phyloP scores from a whole-genome alignment of 2,329 filamentous ascomycete genomes.

The Cladophialophora psammophila region DNA sequence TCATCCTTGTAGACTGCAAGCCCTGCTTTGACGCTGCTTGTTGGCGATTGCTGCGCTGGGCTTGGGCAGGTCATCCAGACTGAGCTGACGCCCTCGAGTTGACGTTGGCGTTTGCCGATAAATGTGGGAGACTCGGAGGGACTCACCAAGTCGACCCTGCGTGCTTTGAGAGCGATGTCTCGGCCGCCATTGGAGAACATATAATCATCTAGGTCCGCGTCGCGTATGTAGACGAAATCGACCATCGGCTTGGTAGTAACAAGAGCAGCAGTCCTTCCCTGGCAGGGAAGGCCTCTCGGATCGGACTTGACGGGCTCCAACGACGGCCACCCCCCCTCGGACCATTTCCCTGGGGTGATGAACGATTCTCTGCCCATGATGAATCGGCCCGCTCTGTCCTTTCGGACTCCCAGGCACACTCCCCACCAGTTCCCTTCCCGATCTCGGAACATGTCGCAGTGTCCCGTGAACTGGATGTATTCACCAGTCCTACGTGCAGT shows the following conservation, averaged over 20 bases:
- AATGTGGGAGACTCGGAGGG: background rate
- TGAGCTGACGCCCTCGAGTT: background rate
- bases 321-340: conserved; percentile 46
- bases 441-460: conserved; percentile 59
- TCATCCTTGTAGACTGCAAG: conserved; percentile 42
- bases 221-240: conserved; percentile 42
- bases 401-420: conserved; percentile 56
- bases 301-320: conserved; percentile 29
- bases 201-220: conserved; percentile 38
- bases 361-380: conserved; percentile 61
- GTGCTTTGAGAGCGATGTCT: conserved; percentile 25
- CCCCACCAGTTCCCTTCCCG: conserved; percentile 57
- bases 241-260: conserved; percentile 24
- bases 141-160: conserved; percentile 28
- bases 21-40: conserved; percentile 27
- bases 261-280: background rate
- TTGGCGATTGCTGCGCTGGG: background rate
- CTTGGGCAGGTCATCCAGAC: background rate
- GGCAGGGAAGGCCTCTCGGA: background rate
- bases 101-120: conserved; percentile 13
- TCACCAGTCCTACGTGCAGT: conserved; percentile 59
- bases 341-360: conserved; percentile 59
- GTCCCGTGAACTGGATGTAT: conserved; percentile 60
- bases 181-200: conserved; percentile 24
- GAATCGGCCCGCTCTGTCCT: conserved; percentile 48